Conservation (phyloP, 208 protist genomes). For the Wallacemonas sp. region DNA sequence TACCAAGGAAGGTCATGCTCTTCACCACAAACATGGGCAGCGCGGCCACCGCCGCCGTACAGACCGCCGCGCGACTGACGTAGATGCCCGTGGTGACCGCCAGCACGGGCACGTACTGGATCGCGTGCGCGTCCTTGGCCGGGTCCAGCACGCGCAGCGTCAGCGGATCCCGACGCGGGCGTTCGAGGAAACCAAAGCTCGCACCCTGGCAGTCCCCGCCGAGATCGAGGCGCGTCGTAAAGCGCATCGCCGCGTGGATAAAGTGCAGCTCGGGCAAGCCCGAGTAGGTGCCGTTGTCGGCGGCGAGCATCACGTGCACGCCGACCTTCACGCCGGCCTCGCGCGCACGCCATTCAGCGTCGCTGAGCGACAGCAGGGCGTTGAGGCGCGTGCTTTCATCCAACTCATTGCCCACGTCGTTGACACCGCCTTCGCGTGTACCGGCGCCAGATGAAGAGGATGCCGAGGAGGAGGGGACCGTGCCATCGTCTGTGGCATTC, state of each 20-base stretch:
- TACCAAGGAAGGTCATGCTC: conserved; percentile 54
- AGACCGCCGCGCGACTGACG: conserved; percentile 34
- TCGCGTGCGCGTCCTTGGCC: conserved; percentile 16
- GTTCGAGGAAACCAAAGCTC: conserved; percentile 47
- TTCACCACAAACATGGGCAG: conserved; percentile 42
- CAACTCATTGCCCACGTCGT: background rate
- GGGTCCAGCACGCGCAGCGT: conserved; percentile 21
- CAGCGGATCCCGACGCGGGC: conserved; percentile 36
- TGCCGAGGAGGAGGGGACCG: background rate
- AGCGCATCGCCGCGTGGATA: conserved; percentile 46
- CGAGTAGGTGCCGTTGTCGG: conserved; percentile 59
- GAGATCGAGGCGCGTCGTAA: conserved; percentile 28
- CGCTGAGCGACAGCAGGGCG: background rate
- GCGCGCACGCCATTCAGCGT: background rate
- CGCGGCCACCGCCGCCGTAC: conserved; percentile 47
- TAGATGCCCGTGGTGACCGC: conserved; percentile 58
- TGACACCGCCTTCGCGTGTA: background rate
- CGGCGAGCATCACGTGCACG: conserved; percentile 55
- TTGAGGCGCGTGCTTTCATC: background rate
- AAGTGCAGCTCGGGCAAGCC: conserved; percentile 57
- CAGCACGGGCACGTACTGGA: conserved; percentile 40
- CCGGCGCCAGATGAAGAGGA: background rate
- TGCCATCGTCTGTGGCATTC: too few species aligned
- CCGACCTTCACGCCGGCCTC: conserved; percentile 8
- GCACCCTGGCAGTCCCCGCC: conserved; percentile 42